Percentiles rank a stretch among this genome's conserved stretches.
Conservation (phyloP, 164 flowering plant genomes). For the Nymphaea colorata region DNA sequence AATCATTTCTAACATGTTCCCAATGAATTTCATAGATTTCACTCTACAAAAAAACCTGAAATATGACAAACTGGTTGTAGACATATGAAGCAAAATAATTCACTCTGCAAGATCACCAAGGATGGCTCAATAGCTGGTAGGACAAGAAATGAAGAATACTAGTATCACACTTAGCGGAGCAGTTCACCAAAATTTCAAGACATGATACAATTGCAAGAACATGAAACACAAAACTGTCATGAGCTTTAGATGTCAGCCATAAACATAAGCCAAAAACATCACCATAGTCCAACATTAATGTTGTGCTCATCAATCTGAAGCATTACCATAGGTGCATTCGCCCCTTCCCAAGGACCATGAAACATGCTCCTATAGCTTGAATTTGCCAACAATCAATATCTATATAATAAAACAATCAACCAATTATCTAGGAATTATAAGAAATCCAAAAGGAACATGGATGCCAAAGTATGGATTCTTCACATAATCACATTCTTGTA, state of each 20-base stretch:
- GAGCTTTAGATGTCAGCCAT: conserved; percentile 89
- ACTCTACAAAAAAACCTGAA: conserved; percentile 84
- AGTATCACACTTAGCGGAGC: too few relatives aligned
- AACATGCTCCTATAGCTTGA: conserved; percentile 77
- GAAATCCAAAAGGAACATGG: too few relatives aligned
- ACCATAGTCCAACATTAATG: conserved; percentile 75
- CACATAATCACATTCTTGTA: too few relatives aligned
- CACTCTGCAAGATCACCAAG: conserved; percentile 1
- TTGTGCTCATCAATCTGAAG: conserved; percentile 86
- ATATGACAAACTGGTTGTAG: conserved; percentile 5
- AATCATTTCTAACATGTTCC: conserved; percentile 95
- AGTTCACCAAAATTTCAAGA: conserved; percentile 84
- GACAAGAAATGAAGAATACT: conserved; percentile 42
- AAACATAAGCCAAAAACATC: conserved; percentile 81
- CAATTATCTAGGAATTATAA: conserved; percentile 4
- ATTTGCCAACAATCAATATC: background rate
- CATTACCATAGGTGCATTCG: conserved; percentile 60
- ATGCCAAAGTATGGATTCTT: too few relatives aligned
- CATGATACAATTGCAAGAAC: conserved; percentile 97
- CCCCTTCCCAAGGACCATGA: conserved; percentile 97
- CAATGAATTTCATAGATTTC: conserved; percentile 97
- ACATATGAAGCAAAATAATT: background rate
- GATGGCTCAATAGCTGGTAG: conserved; percentile 52
- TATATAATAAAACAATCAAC: background rate
- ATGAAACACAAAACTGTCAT: conserved; percentile 81